Evolutionary conservation across 108 stramenopile species (phyloP).

Genomic region (Nitzschia palea): DNA sequence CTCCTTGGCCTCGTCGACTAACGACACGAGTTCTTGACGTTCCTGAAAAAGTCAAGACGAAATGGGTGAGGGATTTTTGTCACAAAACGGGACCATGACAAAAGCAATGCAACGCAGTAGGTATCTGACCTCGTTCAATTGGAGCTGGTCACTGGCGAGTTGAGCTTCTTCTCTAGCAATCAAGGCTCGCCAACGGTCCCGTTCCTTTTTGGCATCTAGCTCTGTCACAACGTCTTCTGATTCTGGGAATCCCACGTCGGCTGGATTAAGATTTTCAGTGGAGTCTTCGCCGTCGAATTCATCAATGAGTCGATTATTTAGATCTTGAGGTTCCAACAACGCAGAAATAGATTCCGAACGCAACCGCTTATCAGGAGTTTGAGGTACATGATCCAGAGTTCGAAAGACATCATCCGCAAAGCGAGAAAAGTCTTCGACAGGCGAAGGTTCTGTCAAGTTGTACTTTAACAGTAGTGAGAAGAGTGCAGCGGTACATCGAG

Average conservation of each 20-base stretch:
- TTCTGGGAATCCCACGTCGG: neutral
- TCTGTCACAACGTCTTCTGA: slow-evolving; percentile 3
- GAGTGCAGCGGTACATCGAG: slow-evolving; percentile 43
- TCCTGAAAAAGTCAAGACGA: slow-evolving; percentile 12
- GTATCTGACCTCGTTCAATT: too few relatives aligned
- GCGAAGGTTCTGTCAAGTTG: slow-evolving; percentile 5
- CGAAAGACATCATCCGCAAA: slow-evolving; percentile 52
- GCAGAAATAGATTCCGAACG: slow-evolving; percentile 18
- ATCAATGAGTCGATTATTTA: slow-evolving; percentile 2
- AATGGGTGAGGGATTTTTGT: too few relatives aligned
- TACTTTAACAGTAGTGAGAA: slow-evolving; percentile 44
- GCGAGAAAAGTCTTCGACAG: slow-evolving; percentile 35
- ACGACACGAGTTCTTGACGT: neutral
- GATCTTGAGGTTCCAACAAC: slow-evolving; percentile 24
- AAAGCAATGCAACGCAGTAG: too few relatives aligned
- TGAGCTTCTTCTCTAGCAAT: slow-evolving; percentile 15
- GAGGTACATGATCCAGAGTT: slow-evolving; percentile 24
- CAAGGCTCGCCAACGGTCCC: neutral
- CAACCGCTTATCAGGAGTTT: slow-evolving; percentile 4
- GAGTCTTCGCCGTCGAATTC: slow-evolving; percentile 4
- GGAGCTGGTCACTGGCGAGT: too few relatives aligned
- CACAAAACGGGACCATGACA: too few relatives aligned
- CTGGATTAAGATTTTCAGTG: neutral
- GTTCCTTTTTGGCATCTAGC: slow-evolving; percentile 4
- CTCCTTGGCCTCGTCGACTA: slow-evolving; percentile 9